Evolutionary conservation across 1,139 yeast genomes (phyloP).

Genomic region (Candida labiduridarum): DNA sequence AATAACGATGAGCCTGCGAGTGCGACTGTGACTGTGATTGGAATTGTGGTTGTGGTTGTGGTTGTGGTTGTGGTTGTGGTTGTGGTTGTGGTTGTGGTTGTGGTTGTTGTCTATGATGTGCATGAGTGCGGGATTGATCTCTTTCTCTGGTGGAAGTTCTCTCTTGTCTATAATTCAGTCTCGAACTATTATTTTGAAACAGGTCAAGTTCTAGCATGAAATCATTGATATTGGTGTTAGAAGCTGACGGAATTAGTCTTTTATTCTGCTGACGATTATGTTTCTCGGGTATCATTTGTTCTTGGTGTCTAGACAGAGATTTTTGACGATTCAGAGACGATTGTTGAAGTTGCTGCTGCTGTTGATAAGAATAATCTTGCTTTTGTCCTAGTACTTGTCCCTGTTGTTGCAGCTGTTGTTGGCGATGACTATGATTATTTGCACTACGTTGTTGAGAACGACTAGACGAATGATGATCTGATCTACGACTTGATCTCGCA

Average conservation of each 20-base stretch:
- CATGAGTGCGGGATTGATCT: constrained; percentile 2
- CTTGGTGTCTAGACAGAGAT: constrained; percentile 9
- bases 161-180: constrained; percentile 18
- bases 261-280: constrained; percentile 11
- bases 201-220: constrained; percentile 10
- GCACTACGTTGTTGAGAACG: neutral
- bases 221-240: constrained; percentile 15
- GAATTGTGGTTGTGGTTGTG: constrained; percentile 12
- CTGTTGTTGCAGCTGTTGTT: constrained; percentile 3
- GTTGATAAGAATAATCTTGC: constrained; percentile 8
- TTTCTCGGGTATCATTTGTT: constrained; percentile 6
- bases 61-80: too few species aligned
- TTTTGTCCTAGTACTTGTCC: neutral
- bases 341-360: constrained; percentile 5
- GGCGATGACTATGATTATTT: neutral
- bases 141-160: constrained; percentile 12
- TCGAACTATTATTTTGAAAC: constrained; percentile 3
- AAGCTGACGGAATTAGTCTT: constrained; percentile 15
- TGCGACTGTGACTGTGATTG: neutral
- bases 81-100: constrained; percentile 7
- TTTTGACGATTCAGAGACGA: constrained; percentile 9
- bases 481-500: constrained; percentile 2
- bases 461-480: constrained; percentile 1
- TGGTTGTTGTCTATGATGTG: constrained; percentile 7
- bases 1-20: neutral